phyloP scores from a whole-genome alignment of 2,329 filamentous ascomycete genomes.

The Cytospora paraplurivora region DNA sequence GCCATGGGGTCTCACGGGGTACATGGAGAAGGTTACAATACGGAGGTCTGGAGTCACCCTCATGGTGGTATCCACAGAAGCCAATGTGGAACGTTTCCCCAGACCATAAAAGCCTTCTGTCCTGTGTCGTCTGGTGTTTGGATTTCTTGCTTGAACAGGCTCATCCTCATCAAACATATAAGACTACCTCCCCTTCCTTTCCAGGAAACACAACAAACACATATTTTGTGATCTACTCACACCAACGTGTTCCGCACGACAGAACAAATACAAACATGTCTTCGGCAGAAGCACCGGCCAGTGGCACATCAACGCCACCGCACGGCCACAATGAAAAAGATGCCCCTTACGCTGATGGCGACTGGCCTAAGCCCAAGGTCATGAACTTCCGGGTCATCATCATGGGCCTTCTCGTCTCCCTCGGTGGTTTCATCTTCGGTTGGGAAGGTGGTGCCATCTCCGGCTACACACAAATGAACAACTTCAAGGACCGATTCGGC shows the following conservation, averaged over 20 bases:
- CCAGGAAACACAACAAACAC: constrained; percentile 5
- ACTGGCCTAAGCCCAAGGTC: constrained; percentile 28
- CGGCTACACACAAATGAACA: constrained; percentile 28
- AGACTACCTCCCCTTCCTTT: constrained; percentile 1
- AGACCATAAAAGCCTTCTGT: constrained; percentile 25
- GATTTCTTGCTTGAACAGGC: constrained; percentile 22
- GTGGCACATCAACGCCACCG: constrained; percentile 26
- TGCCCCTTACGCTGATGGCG: not conserved
- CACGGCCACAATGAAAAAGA: constrained; percentile 24
- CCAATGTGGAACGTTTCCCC: constrained; percentile 19
- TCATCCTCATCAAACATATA: constrained; percentile 15
- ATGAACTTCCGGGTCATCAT: constrained; percentile 26
- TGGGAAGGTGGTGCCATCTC: constrained; percentile 29
- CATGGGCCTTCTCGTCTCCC: constrained; percentile 28
- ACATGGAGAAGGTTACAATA: constrained; percentile 28
- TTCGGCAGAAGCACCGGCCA: constrained; percentile 23
- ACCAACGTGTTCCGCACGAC: constrained; percentile 14
- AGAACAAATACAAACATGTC: constrained; percentile 22
- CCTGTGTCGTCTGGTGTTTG: constrained; percentile 16
- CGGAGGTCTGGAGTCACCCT: constrained; percentile 31
- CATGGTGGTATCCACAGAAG: constrained; percentile 22
- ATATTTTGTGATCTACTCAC: not conserved
- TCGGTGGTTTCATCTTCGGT: constrained; percentile 30
- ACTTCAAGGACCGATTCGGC: constrained; percentile 27
- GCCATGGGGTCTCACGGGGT: not conserved